A percentile compares a stretch with the other conserved stretches of the same genome.
phyloP scores from a whole-genome alignment of 2,329 filamentous ascomycete genomes.

The Stagonosporopsis cucurbitacearum region DNA sequence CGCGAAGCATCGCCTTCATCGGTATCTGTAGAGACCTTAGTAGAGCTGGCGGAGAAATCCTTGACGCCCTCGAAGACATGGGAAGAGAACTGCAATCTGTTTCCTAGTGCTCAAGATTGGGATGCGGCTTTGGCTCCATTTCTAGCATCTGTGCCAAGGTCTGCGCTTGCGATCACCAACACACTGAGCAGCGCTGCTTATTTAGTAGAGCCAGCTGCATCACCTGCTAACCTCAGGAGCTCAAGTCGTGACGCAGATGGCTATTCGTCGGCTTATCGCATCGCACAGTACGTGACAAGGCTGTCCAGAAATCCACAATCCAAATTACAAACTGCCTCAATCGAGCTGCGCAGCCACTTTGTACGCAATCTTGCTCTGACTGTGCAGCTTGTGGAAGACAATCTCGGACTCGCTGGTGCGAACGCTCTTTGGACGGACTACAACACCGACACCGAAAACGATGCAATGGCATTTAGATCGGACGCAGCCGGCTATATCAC shows the following conservation, averaged over 20 bases:
- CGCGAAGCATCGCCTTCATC: constrained; percentile 51
- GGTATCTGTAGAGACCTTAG: constrained; percentile 62
- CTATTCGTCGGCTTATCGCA: constrained; percentile 74
- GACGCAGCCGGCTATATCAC: constrained; percentile 58
- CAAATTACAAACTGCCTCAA: constrained; percentile 44
- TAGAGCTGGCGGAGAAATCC: constrained; percentile 60
- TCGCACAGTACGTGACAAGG: constrained; percentile 72
- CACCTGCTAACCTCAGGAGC: constrained; percentile 27
- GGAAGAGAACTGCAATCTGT: constrained; percentile 54
- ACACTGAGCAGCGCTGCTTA: constrained; percentile 73
- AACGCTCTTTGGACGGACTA: constrained; percentile 61
- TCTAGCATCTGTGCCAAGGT: constrained; percentile 60
- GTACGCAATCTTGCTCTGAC: constrained; percentile 61
- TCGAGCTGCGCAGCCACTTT: constrained; percentile 35
- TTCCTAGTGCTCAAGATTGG: constrained; percentile 73
- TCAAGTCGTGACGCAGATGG: constrained; percentile 70
- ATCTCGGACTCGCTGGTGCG: constrained; percentile 62
- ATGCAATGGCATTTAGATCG: constrained; percentile 60
- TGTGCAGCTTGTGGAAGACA: constrained; percentile 65
- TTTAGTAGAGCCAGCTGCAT: constrained; percentile 56
- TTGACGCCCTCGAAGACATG: constrained; percentile 43
- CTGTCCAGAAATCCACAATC: constrained; percentile 58
- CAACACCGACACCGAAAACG: constrained; percentile 57
- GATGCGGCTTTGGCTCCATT: constrained; percentile 65
- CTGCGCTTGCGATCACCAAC: constrained; percentile 76